These are phyloP conservation scores for Sporothrix brunneoviolacea DNA, from an alignment of 2,329 filamentous ascomycete genomes.

Conservation along the genomic window DNA sequence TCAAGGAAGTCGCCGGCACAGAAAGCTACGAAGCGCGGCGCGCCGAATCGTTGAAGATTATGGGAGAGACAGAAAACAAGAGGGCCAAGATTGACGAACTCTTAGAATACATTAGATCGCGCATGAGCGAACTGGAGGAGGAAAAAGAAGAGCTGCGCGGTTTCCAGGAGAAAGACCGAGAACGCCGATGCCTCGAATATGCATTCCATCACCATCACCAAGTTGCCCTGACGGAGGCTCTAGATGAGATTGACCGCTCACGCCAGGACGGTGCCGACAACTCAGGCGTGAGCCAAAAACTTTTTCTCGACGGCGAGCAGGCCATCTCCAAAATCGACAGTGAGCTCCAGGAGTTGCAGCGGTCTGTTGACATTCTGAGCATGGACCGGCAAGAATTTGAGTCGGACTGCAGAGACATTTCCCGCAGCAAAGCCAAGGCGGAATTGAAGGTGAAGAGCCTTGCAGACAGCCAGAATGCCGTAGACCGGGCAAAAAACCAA, in stretches of 20 bases:
- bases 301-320: slow-evolving; percentile 72
- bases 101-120: slow-evolving; percentile 84
- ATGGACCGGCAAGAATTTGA: slow-evolving; percentile 84
- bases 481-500: slow-evolving; percentile 64
- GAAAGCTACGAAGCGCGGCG: slow-evolving; percentile 93
- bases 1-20: slow-evolving; percentile 98
- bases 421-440: slow-evolving; percentile 72
- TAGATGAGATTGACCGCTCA: slow-evolving; percentile 77
- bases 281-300: slow-evolving; percentile 71
- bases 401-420: slow-evolving; percentile 76
- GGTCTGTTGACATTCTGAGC: slow-evolving; percentile 75
- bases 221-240: slow-evolving; percentile 64
- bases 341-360: slow-evolving; percentile 71
- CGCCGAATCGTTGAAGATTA: slow-evolving; percentile 89
- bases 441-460: slow-evolving; percentile 80
- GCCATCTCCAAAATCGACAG: slow-evolving; percentile 69
- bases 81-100: slow-evolving; percentile 89
- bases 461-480: slow-evolving; percentile 71
- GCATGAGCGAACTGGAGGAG: slow-evolving; percentile 83
- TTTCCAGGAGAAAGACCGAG: slow-evolving; percentile 91
- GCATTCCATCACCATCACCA: slow-evolving; percentile 90
- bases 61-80: slow-evolving; percentile 94
- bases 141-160: slow-evolving; percentile 93
- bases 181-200: slow-evolving; percentile 87
- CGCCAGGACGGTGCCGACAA: slow-evolving; percentile 77